Base-by-base conservation (phyloP, 1,284 basidiomycete genomes). In the Fistulina hepatica region DNA sequence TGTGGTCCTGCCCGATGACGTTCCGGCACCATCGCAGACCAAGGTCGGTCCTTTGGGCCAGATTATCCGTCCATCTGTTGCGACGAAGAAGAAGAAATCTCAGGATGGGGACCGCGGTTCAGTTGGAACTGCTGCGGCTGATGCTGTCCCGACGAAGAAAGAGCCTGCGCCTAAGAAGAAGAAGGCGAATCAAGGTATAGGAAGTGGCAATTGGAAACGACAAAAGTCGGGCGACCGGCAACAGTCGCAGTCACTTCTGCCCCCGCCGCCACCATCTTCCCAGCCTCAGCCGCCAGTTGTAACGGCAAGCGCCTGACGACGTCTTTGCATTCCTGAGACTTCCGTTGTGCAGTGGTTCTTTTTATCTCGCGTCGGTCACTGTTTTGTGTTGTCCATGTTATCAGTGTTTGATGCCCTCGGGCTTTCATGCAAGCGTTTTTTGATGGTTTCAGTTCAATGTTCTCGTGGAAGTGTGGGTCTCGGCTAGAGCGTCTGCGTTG, bases 41-140 rank as follows among this genome's bases (percentile, higher is more conserved):
- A 85, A 81, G 63, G 71, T 85, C 49, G 81, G 81, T 0, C 81
- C 83, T 0, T 58, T 84, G 6, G 83, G 83, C 9, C 81, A 85
- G 52, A 71, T 85, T 42, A 48, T 73, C 51, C 11, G 59, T 53
- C 5, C 17, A 22, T 21, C 11, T 7, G 24, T 16, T 15, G n/a
- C 13, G 7, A 23, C 21, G 19, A 19, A 21, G n/a, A 31, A 31
- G 28, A 8, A 19, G 10, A 31, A 31, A 19, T 10, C 15, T 9
- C 15, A 31, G 10, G 28, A 19, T 8, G 28, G 19, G 28, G 28
- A 31, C 3, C n/a, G n/a, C n/a, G n/a, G n/a, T n/a, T n/a, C n/a
- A n/a, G n/a, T n/a, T n/a, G n/a, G n/a, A n/a, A n/a, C n/a, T n/a
- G n/a, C n/a, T n/a, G n/a, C n/a, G n/a, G n/a, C n/a, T n/a, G n/a